Evolutionary conservation across 2,329 filamentous ascomycete species (phyloP), one percentile per base, ranked within the genome.

Genomic region (Penicillium sp.): DNA sequence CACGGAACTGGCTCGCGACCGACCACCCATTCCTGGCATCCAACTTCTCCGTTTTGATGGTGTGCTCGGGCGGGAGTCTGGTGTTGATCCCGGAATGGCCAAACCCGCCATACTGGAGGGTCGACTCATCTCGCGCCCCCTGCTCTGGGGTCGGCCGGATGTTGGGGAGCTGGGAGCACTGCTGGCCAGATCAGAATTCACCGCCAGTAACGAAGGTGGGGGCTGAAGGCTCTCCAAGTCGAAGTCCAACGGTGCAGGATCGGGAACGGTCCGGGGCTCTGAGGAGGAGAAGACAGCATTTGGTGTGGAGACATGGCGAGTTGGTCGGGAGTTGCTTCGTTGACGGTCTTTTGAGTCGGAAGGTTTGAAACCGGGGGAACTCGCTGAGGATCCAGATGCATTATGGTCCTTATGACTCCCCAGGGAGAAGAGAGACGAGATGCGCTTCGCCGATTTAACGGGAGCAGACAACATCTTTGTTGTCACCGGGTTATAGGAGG

Each of bases 351-450:
- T 65, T 57, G 70, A 39, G 59, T 64, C 47, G 44, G 58, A 59
- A 14, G 68, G 65, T 14, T 61, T 52, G 29, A 61, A 55, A 10
- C 58, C 52, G 9, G 68, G 58, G n/a, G 64, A 61, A 14, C 31
- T 52, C 11, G 65, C 66, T 9, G 73, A 74, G 5, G 21, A 21
- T 2, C 65, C 64, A 1, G 72, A 67, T 42, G 65, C 61, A 31
- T 68, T 68, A 19, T 62, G 60, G 50, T 76, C 74, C 58, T 75
- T 74, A 39, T 70, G 65, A 22, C 72, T 72, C 13, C 73, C 69
- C 57, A 78, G 57, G 7, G 76, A 78, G 57, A 79, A 78, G 46
- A 79, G 71, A 37, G 77, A 79, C 11, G 77, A 78, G 56, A 79
- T 76, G 57, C 76, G 76, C 67, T 74, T 77, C 56, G 74, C 76